Evolutionary conservation across 2,329 filamentous ascomycete species (phyloP).

Genomic region (Penicillium sp.): DNA sequence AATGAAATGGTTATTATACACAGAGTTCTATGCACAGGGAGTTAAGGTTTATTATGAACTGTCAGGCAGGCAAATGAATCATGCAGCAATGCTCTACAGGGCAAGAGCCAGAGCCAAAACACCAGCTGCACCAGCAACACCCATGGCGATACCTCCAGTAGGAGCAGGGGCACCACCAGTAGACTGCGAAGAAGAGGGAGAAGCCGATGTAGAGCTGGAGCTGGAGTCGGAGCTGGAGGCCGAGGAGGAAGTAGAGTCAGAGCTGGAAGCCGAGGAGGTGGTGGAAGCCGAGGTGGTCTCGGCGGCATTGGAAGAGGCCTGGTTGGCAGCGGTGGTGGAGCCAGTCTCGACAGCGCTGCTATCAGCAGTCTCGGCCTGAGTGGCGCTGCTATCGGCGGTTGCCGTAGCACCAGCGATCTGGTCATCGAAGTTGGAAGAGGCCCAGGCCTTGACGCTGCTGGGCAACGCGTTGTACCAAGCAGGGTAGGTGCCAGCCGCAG

Average conservation of each 20-base stretch:
- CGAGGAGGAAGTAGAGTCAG: background rate
- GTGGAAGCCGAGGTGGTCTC: background rate
- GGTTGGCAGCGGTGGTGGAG: background rate
- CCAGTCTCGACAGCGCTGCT: background rate
- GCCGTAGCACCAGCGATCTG: background rate
- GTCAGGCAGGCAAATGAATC: background rate
- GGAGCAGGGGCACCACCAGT: constrained; percentile 25
- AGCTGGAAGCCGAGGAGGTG: background rate
- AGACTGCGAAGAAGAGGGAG: constrained; percentile 18
- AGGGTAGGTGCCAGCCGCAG: constrained; percentile 23
- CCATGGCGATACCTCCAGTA: constrained; percentile 24
- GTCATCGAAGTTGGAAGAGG: constrained; percentile 8
- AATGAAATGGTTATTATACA: background rate
- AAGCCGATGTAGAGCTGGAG: constrained; percentile 7
- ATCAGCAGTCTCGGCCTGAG: background rate
- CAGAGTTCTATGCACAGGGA: background rate
- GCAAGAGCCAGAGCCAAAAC: constrained; percentile 28
- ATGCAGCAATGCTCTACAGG: constrained; percentile 16
- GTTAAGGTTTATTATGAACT: background rate
- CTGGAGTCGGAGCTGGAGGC: background rate
- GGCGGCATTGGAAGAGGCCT: constrained; percentile 1
- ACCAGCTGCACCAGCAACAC: constrained; percentile 27
- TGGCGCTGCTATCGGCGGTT: background rate
- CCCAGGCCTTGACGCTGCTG: constrained; percentile 26
- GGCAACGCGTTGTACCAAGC: constrained; percentile 31